A percentile compares a stretch with the other conserved stretches of the same genome.
phyloP scores from a whole-genome alignment of 106 monocot genomes.

The Gastrodia elata region DNA sequence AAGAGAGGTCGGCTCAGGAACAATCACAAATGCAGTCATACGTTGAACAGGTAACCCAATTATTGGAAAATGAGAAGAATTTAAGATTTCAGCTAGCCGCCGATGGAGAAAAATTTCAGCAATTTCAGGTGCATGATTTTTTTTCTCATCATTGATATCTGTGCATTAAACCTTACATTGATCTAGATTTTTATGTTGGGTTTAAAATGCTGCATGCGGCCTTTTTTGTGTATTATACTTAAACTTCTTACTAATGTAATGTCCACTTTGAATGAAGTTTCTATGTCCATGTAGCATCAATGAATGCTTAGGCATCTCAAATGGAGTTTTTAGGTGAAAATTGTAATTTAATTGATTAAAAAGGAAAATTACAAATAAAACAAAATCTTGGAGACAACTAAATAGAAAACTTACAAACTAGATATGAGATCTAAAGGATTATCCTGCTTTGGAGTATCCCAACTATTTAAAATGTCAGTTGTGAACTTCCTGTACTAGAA shows the following conservation, averaged over 20 bases:
- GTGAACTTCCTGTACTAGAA: no score
- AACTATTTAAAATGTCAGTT: no score
- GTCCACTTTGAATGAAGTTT: background rate
- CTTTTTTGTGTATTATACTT: background rate
- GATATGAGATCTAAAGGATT: no score
- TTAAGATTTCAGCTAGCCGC: constrained; percentile 72
- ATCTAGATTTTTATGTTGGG: background rate
- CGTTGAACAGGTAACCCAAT: constrained; percentile 72
- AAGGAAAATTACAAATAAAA: no score
- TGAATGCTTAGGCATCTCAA: background rate
- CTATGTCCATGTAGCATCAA: background rate
- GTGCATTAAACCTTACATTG: background rate
- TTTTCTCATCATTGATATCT: background rate
- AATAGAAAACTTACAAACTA: no score
- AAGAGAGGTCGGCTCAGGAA: constrained; percentile 71
- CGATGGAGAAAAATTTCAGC: constrained; percentile 94
- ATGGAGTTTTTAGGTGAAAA: background rate
- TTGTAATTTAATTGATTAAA: no score
- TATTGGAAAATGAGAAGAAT: constrained; percentile 76
- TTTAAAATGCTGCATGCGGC: background rate
- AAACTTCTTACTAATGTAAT: background rate
- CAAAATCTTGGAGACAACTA: no score
- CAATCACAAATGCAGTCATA: constrained; percentile 76
- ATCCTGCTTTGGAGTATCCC: no score
- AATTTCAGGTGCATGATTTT: constrained; percentile 67